These are phyloP conservation scores for Tilletia horrida DNA, from an alignment of 1,284 basidiomycete species.

Conservation along the genomic window DNA sequence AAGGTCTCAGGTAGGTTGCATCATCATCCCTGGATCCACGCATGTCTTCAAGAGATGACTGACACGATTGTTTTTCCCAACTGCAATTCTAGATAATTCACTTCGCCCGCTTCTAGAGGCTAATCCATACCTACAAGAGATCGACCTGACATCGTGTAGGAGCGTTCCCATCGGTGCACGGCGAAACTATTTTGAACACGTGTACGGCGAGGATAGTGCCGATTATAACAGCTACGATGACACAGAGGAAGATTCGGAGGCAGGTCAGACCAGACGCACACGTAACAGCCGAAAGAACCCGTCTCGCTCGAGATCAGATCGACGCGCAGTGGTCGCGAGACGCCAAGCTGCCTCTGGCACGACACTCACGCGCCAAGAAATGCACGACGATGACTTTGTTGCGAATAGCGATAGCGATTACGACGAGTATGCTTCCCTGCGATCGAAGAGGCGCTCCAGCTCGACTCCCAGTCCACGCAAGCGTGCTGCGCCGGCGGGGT, in stretches of 20 bases:
- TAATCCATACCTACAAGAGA: background rate
- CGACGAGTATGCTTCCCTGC: background rate
- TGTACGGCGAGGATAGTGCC: background rate
- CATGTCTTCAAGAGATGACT: background rate
- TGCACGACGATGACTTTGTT: slow-evolving; percentile 1
- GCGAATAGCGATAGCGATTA: slow-evolving; percentile 2
- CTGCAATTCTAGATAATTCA: background rate
- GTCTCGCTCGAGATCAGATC: slow-evolving; percentile 31
- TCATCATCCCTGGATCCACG: no score
- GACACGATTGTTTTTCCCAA: background rate
- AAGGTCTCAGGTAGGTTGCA: background rate
- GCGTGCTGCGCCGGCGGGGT: background rate
- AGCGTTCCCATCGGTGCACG: slow-evolving; percentile 4
- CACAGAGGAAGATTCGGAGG: background rate
- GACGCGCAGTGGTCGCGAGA: slow-evolving; percentile 28
- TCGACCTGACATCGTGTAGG: slow-evolving; percentile 5
- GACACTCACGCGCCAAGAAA: background rate
- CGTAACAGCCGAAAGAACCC: background rate
- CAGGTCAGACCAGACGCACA: no score
- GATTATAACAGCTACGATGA: background rate
- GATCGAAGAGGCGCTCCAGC: background rate
- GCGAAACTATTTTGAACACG: slow-evolving; percentile 15
- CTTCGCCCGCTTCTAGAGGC: background rate
- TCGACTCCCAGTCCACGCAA: slow-evolving; percentile 1
- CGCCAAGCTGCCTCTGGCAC: slow-evolving; percentile 23